Conservation (phyloP, 2,329 filamentous ascomycete species). For the Penicillium sp. region DNA sequence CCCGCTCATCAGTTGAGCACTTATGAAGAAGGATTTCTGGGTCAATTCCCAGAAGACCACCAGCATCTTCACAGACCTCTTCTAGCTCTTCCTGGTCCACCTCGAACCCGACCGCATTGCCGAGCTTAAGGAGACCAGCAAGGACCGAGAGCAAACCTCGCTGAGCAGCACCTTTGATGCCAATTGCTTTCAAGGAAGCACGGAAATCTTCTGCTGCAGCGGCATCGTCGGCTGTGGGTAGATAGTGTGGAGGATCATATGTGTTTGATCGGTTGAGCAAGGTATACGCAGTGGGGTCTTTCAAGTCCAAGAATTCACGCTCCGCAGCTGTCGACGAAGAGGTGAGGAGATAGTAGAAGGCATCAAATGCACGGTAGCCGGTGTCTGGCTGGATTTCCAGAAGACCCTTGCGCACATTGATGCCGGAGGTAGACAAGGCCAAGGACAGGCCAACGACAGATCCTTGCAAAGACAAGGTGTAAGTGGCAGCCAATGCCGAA, state of each 20-base stretch:
- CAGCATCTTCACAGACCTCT: slow-evolving; percentile 84
- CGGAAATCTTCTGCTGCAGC: slow-evolving; percentile 93
- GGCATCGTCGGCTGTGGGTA: slow-evolving; percentile 87
- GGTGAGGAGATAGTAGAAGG: slow-evolving; percentile 94
- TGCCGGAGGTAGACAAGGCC: slow-evolving; percentile 79
- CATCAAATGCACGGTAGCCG: slow-evolving; percentile 91
- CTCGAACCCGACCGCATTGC: slow-evolving; percentile 81
- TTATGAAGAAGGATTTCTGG: slow-evolving; percentile 76
- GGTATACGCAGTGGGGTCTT: slow-evolving; percentile 71
- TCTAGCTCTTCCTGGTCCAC: slow-evolving; percentile 82
- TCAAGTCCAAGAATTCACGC: slow-evolving; percentile 80
- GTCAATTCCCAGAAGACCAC: slow-evolving; percentile 79
- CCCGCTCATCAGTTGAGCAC: slow-evolving; percentile 79
- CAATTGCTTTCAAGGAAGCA: slow-evolving; percentile 80
- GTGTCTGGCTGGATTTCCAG: slow-evolving; percentile 73
- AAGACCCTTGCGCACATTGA: slow-evolving; percentile 78
- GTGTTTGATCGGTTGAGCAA: slow-evolving; percentile 80
- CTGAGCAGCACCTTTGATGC: slow-evolving; percentile 82
- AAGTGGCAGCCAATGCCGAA: slow-evolving; percentile 73
- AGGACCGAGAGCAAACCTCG: slow-evolving; percentile 82
- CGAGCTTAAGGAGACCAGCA: slow-evolving; percentile 83
- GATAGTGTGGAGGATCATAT: slow-evolving; percentile 79
- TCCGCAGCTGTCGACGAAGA: slow-evolving; percentile 87
- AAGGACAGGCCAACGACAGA: slow-evolving; percentile 73
- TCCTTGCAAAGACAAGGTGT: slow-evolving; percentile 78